Conservation (phyloP, 164 flowering plant species). For the Cinnamomum chago region DNA sequence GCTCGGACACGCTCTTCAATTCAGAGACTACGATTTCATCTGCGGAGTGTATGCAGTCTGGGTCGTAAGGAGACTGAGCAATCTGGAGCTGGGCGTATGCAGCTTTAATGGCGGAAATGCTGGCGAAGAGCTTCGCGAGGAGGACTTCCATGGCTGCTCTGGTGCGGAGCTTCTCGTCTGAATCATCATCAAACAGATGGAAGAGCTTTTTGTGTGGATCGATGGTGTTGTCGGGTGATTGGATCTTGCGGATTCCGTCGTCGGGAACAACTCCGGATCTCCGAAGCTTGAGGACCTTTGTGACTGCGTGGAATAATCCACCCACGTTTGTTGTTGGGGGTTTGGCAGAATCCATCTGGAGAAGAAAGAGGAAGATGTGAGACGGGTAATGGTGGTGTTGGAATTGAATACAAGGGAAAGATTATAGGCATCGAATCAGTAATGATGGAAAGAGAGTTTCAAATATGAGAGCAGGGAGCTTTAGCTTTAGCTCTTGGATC, state of each 20-base stretch:
- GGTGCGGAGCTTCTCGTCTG: constrained; percentile 18
- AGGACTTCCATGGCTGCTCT: constrained; percentile 63
- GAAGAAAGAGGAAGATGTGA: not conserved
- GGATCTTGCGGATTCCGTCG: constrained; percentile 34
- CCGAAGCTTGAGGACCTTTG: constrained; percentile 57
- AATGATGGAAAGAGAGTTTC: not conserved
- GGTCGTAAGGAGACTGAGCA: constrained; percentile 79
- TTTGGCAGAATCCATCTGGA: constrained; percentile 61
- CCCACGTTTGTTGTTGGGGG: constrained; percentile 33
- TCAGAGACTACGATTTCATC: constrained; percentile 71
- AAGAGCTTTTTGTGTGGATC: constrained; percentile 7
- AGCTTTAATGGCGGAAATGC: constrained; percentile 71
- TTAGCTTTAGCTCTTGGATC: constrained; percentile 31
- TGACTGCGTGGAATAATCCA: constrained; percentile 50
- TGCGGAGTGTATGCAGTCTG: constrained; percentile 53
- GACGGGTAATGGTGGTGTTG: not conserved
- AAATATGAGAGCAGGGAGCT: constrained; percentile 14
- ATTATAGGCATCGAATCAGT: too few relatives aligned
- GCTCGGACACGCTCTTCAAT: constrained; percentile 55
- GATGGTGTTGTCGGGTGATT: constrained; percentile 22
- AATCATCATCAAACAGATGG: not conserved
- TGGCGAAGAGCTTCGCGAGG: constrained; percentile 73
- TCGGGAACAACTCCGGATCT: constrained; percentile 44
- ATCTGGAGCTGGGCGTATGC: constrained; percentile 86
- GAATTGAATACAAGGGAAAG: not conserved